Percentiles rank a stretch among this genome's conserved stretches.
These are phyloP conservation scores for Scheffersomyces stambukii DNA, from an alignment of 1,139 yeast species.

Conservation along the genomic window DNA sequence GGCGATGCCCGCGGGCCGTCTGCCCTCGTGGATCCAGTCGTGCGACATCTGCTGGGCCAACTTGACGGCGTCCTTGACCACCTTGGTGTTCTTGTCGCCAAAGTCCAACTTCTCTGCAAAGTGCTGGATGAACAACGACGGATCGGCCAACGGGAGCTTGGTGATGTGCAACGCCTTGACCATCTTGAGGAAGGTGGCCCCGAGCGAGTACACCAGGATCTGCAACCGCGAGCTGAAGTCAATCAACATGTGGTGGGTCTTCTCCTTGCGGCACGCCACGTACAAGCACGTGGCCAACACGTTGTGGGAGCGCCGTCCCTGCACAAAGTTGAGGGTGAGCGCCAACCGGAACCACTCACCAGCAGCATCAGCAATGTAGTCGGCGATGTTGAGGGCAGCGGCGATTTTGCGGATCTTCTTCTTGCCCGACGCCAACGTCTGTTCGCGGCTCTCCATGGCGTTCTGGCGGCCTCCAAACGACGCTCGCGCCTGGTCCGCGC, in stretches of 20 bases:
- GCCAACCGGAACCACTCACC: slow-evolving; percentile 87
- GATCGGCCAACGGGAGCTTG: slow-evolving; percentile 84
- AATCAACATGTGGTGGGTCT: slow-evolving; percentile 91
- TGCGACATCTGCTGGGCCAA: slow-evolving; percentile 87
- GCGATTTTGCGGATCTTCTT: slow-evolving; percentile 78
- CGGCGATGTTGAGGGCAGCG: slow-evolving; percentile 71
- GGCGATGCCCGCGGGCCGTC: slow-evolving; percentile 97
- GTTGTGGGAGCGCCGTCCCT: slow-evolving; percentile 91
- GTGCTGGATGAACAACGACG: slow-evolving; percentile 88
- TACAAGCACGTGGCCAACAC: slow-evolving; percentile 94
- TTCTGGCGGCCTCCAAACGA: slow-evolving; percentile 59
- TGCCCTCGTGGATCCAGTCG: slow-evolving; percentile 95
- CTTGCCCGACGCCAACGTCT: slow-evolving; percentile 79
- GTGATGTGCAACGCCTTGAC: slow-evolving; percentile 76
- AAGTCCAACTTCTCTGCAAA: slow-evolving; percentile 86
- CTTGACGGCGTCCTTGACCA: slow-evolving; percentile 80
- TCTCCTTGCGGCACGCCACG: slow-evolving; percentile 87
- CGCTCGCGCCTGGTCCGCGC: slow-evolving; percentile 82
- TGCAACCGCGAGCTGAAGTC: slow-evolving; percentile 89
- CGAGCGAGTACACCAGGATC: slow-evolving; percentile 88
- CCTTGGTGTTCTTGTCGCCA: slow-evolving; percentile 66
- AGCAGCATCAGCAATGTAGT: slow-evolving; percentile 81
- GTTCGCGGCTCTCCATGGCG: slow-evolving; percentile 82
- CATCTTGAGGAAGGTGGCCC: slow-evolving; percentile 91
- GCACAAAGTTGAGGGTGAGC: slow-evolving; percentile 81